A percentile compares a stretch with the other conserved stretches of the same genome.
Conservation (phyloP, 2,329 filamentous ascomycete species). For the Aspergillus udagawae region DNA sequence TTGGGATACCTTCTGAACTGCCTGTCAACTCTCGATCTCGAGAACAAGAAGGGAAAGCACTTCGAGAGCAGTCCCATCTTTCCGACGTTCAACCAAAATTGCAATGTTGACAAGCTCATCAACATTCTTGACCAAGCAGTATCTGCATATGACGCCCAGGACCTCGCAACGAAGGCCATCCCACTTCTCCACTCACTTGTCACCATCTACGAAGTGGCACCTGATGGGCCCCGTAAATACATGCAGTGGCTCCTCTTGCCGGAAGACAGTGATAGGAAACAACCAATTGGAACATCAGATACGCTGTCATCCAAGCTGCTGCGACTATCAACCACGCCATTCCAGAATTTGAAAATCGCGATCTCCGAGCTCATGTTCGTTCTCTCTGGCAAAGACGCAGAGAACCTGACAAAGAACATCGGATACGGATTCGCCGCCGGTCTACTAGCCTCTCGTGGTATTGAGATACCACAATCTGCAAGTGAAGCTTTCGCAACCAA, state of each 20-base stretch:
- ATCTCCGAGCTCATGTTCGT: constrained; percentile 82
- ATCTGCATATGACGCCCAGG: constrained; percentile 57
- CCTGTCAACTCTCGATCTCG: constrained; percentile 72
- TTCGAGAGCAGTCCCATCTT: constrained; percentile 56
- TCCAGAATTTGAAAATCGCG: constrained; percentile 67
- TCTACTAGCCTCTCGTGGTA: constrained; percentile 79
- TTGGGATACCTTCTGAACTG: constrained; percentile 72
- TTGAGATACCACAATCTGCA: constrained; percentile 67
- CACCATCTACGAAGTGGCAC: constrained; percentile 66
- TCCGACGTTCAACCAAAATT: constrained; percentile 57
- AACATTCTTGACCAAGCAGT: constrained; percentile 66
- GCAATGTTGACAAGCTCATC: constrained; percentile 62
- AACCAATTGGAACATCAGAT: constrained; percentile 70
- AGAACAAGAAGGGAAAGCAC: constrained; percentile 47
- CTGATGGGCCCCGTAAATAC: constrained; percentile 55
- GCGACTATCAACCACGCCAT: constrained; percentile 70
- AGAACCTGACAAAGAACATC: constrained; percentile 80
- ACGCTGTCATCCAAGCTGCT: constrained; percentile 74
- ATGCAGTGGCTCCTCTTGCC: constrained; percentile 71
- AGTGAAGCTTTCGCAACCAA: constrained; percentile 50
- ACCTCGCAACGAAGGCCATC: constrained; percentile 68
- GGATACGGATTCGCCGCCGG: constrained; percentile 93
- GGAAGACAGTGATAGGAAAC: constrained; percentile 67
- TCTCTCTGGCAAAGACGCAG: constrained; percentile 74
- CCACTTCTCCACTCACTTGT: constrained; percentile 72